phyloP scores from a whole-genome alignment of 352 stramenopile genomes.

The Phytophthora litchii region DNA sequence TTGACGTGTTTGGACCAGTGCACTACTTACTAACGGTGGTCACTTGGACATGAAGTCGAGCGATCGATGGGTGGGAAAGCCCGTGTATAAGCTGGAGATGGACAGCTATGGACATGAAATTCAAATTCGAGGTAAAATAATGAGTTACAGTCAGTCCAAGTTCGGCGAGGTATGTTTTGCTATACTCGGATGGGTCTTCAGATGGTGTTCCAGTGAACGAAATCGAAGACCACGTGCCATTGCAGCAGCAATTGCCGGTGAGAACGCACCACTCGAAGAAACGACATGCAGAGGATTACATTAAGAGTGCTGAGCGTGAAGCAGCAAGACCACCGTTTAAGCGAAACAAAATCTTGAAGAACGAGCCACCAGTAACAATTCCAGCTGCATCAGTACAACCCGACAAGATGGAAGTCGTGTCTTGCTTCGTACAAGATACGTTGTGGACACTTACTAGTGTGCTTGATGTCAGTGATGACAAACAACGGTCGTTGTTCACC shows the following conservation, averaged over 20 bases:
- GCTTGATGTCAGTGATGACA: slow-evolving; percentile 4
- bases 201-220: slow-evolving; percentile 17
- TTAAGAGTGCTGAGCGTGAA: neutral
- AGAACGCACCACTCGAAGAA: neutral
- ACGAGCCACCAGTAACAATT: neutral
- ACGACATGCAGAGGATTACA: neutral
- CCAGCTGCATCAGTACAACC: neutral
- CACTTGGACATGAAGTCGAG: slow-evolving; percentile 3
- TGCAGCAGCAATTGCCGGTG: slow-evolving; percentile 3
- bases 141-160: slow-evolving; percentile 12
- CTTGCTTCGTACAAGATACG: slow-evolving; percentile 7
- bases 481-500: slow-evolving; percentile 1
- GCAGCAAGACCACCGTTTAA: neutral
- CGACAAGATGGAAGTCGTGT: neutral
- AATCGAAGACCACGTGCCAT: slow-evolving; percentile 24
- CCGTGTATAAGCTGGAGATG: slow-evolving; percentile 18
- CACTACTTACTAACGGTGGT: slow-evolving; percentile 14
- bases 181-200: slow-evolving; percentile 24
- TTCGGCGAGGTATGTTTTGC: slow-evolving; percentile 4
- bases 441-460: slow-evolving; percentile 13
- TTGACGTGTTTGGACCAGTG: too few relatives aligned
- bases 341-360: neutral
- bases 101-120: slow-evolving; percentile 5
- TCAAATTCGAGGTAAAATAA: slow-evolving; percentile 9
- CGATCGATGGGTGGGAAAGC: slow-evolving; percentile 13